Evolutionary conservation across 495 filamentous ascomycete genomes (phyloP), one percentile per base, ranked within the genome.

Genomic region (Aspergillus incahuasiensis): DNA sequence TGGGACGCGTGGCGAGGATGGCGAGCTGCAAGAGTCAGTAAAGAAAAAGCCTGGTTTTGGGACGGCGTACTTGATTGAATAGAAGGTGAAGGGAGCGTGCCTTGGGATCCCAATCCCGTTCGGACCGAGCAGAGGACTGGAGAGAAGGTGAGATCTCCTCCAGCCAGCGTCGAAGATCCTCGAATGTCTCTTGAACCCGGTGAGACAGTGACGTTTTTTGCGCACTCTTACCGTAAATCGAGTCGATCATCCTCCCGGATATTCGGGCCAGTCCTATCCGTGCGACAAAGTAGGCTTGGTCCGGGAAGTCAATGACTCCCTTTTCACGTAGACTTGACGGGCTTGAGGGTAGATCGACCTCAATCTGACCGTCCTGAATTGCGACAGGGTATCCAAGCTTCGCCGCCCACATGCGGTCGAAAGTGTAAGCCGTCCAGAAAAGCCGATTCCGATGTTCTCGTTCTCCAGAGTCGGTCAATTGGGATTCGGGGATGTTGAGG

Each of bases 371-470:
- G 21, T 73, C 68, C 3, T 52, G 43, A 19, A 73, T 65, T 9
- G 67, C 58, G 8, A 62, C 40, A 1, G 70, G 68, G 49, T 63
- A 68, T 2, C 68, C 70, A 9, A 64, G 56, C 38, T 68, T 71
- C 0, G 67, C 64, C 5, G 63, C 60, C 32, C 59, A 71, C 60
- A 71, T 68, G 25, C 70, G 60, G 51, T 73, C 70, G 16, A 67
- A 67, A 2, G 67, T 62, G 47, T 73, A 73, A 0, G 67, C 63
- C 20, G 64, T 59, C 68, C 68, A 68, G 64, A 64, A 71, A 2
- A 71, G 50, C 6, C 68, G 63, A 12, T 58, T 63, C 1, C 70
- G 60, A 46, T 73, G 68, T 40, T 73, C 52, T 11, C 68, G 63
- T 7, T 63, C 58, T 3, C 63, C 44, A 1, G 62, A 48, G 48